phyloP scores from a whole-genome alignment of 2,329 filamentous ascomycete species.

The Diaporthe citriasiana region DNA sequence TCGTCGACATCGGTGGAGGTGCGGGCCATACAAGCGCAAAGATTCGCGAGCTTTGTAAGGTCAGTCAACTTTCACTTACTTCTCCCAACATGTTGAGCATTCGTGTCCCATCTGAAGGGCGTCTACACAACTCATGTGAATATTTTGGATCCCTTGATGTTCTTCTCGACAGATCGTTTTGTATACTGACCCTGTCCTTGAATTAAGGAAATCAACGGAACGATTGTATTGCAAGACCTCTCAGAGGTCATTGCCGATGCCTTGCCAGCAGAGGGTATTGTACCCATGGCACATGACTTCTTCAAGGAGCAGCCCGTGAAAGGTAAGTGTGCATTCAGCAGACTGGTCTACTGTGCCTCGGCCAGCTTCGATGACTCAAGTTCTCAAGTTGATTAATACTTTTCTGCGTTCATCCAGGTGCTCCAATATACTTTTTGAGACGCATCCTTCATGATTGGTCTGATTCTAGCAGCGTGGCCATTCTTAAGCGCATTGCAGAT shows the following conservation, averaged over 20 bases:
- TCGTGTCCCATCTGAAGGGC: too few species aligned
- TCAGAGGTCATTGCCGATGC: slow-evolving; percentile 2
- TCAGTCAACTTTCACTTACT: not conserved
- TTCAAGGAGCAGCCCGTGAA: slow-evolving; percentile 34
- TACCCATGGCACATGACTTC: slow-evolving; percentile 33
- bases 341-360: not conserved
- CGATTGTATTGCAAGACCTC: slow-evolving; percentile 24
- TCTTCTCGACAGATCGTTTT: not conserved
- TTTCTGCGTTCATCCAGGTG: slow-evolving; percentile 34
- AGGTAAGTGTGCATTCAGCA: not conserved
- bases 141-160: not conserved
- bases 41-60: slow-evolving; percentile 31
- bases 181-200: not conserved
- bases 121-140: not conserved
- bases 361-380: not conserved
- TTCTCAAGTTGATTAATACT: not conserved
- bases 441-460: slow-evolving; percentile 45
- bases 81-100: not conserved
- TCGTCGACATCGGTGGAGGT: slow-evolving; percentile 29
- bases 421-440: slow-evolving; percentile 45
- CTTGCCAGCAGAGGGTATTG: slow-evolving; percentile 4
- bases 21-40: slow-evolving; percentile 23
- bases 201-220: slow-evolving; percentile 8
- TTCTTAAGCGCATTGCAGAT: slow-evolving; percentile 36
- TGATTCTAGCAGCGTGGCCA: not conserved